Base-by-base conservation (phyloP, 164 flowering plant species). In the Tetrastigma voinierianum region DNA sequence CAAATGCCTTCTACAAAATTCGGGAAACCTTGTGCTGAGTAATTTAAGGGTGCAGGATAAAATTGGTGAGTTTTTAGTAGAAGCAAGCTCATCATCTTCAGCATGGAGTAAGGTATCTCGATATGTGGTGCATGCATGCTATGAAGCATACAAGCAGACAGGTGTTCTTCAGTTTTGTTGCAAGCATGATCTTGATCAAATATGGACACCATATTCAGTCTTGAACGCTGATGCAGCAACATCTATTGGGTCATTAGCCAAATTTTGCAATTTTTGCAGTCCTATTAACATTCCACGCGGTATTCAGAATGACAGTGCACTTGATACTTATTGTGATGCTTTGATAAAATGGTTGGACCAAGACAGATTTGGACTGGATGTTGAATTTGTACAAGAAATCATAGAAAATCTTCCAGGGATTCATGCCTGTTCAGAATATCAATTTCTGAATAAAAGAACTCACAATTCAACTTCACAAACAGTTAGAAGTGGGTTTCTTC, bases 321-420 rank as follows among this genome's bases (percentile, higher is more conserved):
- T 78, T 69, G 84, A 80, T 14, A 65, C 66, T 46, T 62, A 66
- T 7, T 65, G 74, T 54, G 53, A 66, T 14, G 46, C 63, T n/a
- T 67, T 90, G 23, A 61, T 32, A 46, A 80, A 80, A 65, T 91
- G 97, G 97, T 67, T 90, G 67, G 78, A 78, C 48, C 84, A 77
- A 68, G 97, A 91, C 66, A 87, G 97, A 59, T 91, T 87, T 87
- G 97, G 97, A 61, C 71, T 91, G 49, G 96, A 91, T 67, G 55
- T 76, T 62, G 92, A 86, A 57, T 90, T 95, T 84, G 97, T 95
- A 61, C 93, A 86, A 77, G 99, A 92, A 81, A 69, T 89, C n/a
- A 70, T 95, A 32, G 98, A 92, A 75, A 84, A 82, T 67, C 86
- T 85, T 66, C 94, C 97, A 70, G 90, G 89, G 51, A 76, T 65